phyloP scores from a whole-genome alignment of 768 basidiomycete species.

The Hericium alpestre region DNA sequence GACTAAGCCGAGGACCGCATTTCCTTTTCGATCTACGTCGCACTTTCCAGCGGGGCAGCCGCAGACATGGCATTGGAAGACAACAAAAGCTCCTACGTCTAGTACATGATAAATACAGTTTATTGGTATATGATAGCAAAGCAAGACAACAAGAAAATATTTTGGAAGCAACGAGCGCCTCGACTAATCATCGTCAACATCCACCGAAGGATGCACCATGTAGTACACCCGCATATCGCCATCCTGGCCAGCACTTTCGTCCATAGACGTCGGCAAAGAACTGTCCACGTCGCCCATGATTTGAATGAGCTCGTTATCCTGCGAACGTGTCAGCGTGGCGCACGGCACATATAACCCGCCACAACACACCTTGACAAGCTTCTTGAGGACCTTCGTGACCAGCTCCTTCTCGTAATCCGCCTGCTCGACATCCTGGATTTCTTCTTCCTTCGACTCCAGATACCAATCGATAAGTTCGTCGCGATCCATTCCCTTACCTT shows the following conservation, averaged over 20 bases:
- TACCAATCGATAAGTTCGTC: constrained; percentile 97
- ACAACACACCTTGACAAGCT: constrained; percentile 74
- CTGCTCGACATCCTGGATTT: constrained; percentile 75
- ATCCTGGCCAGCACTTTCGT: constrained; percentile 46
- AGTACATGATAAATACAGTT: not conserved
- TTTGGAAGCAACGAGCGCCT: not conserved
- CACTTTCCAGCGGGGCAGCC: not conserved
- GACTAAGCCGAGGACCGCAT: not conserved
- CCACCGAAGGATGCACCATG: constrained; percentile 85
- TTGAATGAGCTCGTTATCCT: constrained; percentile 84
- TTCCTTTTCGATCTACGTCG: not conserved
- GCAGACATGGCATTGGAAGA: not conserved
- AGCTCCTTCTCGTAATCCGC: constrained; percentile 87
- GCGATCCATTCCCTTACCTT: constrained; percentile 67
- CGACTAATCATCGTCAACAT: constrained; percentile 36
- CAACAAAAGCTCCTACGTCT: not conserved
- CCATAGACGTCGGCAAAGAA: constrained; percentile 52
- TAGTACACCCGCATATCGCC: constrained; percentile 67
- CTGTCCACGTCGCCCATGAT: constrained; percentile 77
- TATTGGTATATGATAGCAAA: not conserved
- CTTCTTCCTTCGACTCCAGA: constrained; percentile 77
- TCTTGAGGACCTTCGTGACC: constrained; percentile 78
- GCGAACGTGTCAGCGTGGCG: not conserved
- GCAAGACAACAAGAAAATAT: not conserved
- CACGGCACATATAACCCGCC: not conserved